Base-by-base conservation (phyloP, 2,329 filamentous ascomycete genomes). In the Aspergillus fischeri region DNA sequence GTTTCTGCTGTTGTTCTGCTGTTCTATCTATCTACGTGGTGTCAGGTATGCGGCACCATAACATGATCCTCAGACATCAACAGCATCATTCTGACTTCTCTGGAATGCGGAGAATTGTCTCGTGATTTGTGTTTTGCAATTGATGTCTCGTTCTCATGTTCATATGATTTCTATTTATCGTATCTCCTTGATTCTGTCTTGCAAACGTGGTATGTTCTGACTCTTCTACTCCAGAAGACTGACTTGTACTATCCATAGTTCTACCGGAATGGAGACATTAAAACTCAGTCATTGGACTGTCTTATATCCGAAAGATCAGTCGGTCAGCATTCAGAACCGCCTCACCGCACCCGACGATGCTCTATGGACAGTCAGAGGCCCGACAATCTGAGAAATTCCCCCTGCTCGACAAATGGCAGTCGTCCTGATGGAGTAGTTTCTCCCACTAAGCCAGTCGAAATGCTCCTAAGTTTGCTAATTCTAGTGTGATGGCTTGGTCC, bases 321-420 rank as follows among this genome's bases (percentile, higher is more conserved):
- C 27, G 32, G 52, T 41, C 41, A 53, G 53, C 50, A 45, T 28
- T 35, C 44, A 57, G 49, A 56, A 56, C 59, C 57, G 59, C 62
- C 61, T 64, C 62, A 63, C 59, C 61, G 61, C 59, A 61, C 62
- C 60, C 59, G 62, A 63, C 57, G 42, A 60, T 62, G 38, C 48
- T 27, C 44, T 47, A 14, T 47, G 44, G 44, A 47, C 21, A 47
- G 44, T 27, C 21, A 44, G 20, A 7, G 21, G 44, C 20, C 20
- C 21, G 10, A 24, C 14, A 47, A 47, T 47, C 24, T 25, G 21
- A 49, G 45, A 54, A 53, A 42, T 42, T 42, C 44, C 20, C 24
- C 6, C 20, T 21, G 7, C 10, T 50, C 28, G 51, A 59, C 60
- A 61, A 64, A 61, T 64, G 44, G 55, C 57, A 53, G 49, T 45